Evolutionary conservation across 2,329 filamentous ascomycete genomes (phyloP).

Genomic region (Sporothrix brasiliensis): DNA sequence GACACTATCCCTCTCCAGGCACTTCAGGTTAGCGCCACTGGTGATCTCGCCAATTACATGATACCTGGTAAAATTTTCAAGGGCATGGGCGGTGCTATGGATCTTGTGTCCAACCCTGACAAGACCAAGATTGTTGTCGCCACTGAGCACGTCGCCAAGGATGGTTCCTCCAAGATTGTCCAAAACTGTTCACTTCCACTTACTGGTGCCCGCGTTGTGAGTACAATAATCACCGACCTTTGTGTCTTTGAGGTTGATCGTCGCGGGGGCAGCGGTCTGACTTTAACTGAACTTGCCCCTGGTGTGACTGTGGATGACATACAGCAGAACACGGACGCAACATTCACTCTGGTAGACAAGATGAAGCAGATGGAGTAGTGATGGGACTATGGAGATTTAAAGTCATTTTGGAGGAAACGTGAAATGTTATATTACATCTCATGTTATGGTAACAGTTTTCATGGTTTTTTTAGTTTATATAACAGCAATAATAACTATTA

Average conservation of each 20-base stretch:
- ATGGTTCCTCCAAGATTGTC: constrained; percentile 68
- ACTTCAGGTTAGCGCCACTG: constrained; percentile 75
- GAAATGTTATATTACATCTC: no score
- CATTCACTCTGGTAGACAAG: background rate
- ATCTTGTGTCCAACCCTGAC: constrained; percentile 70
- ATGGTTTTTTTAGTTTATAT: no score
- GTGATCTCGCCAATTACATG: constrained; percentile 88
- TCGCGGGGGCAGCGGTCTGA: background rate
- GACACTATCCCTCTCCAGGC: constrained; percentile 3
- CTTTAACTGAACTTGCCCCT: background rate
- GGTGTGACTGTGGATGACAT: constrained; percentile 2
- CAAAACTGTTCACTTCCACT: constrained; percentile 65
- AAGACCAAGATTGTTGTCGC: constrained; percentile 72
- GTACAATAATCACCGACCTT: constrained; percentile 71
- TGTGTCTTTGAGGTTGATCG: constrained; percentile 16
- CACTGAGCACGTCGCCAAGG: constrained; percentile 70
- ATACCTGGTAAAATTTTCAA: constrained; percentile 81
- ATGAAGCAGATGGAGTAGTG: constrained; percentile 7
- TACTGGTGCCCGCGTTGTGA: constrained; percentile 52
- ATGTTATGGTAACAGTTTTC: no score
- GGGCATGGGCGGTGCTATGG: constrained; percentile 82
- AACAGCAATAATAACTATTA: no score
- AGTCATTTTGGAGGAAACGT: no score
- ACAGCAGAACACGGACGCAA: constrained; percentile 9
- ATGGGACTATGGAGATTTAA: background rate